Evolutionary conservation across 1,284 basidiomycete species (phyloP).

Genomic region (Athelia psychrophila): DNA sequence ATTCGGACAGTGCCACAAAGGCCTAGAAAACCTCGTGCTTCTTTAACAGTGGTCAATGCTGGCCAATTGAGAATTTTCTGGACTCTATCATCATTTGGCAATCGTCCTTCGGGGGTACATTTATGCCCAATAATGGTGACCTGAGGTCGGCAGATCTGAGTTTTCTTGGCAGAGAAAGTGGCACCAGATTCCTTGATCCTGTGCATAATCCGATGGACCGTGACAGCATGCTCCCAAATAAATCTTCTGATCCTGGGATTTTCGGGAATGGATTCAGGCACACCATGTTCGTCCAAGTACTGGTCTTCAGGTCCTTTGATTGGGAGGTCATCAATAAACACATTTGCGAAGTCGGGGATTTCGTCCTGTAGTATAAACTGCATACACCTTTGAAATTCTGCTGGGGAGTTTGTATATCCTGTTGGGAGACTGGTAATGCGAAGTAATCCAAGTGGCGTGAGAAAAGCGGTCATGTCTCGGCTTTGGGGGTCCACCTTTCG

Average conservation of each 20-base stretch:
- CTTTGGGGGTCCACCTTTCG: conserved; percentile 10
- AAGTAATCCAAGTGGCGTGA: conserved; percentile 25
- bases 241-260: conserved; percentile 26
- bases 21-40: conserved; percentile 27
- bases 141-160: conserved; percentile 16
- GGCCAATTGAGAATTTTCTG: conserved; percentile 27
- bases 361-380: conserved; percentile 26
- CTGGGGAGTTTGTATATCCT: conserved; percentile 34
- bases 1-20: conserved; percentile 24
- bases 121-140: conserved; percentile 21
- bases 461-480: conserved; percentile 17
- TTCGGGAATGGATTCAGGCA: conserved; percentile 15
- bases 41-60: conserved; percentile 12
- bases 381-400: conserved; percentile 34
- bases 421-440: conserved; percentile 28
- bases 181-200: conserved; percentile 14
- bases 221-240: conserved; percentile 28
- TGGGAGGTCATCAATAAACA: conserved; percentile 19
- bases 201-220: conserved; percentile 26
- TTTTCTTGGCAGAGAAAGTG: conserved; percentile 21
- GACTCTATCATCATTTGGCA: conserved; percentile 21
- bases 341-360: conserved; percentile 19
- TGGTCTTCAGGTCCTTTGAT: conserved; percentile 7
- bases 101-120: conserved; percentile 19
- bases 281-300: conserved; percentile 15